Evolutionary conservation across 78 protist genomes (phyloP).

Genomic region (Paratrimastix pyriformis): DNA sequence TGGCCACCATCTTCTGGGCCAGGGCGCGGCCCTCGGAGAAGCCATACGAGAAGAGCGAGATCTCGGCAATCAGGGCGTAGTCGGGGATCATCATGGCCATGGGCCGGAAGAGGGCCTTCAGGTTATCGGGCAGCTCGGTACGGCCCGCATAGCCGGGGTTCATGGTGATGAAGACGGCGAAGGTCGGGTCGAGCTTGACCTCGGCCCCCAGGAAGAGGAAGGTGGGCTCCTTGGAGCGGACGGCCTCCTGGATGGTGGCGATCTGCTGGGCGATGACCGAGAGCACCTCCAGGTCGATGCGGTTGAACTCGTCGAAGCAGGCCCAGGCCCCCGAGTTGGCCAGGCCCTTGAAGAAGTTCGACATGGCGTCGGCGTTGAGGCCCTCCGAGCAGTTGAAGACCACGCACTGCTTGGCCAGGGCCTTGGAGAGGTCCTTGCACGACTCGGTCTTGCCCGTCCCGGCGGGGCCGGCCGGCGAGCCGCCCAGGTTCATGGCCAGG

Average conservation of each 20-base stretch:
- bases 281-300: constrained; percentile 61
- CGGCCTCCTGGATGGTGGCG: constrained; percentile 28
- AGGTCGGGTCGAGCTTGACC: constrained; percentile 36
- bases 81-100: constrained; percentile 67
- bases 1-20: constrained; percentile 55
- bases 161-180: constrained; percentile 74
- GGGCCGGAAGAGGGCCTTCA: constrained; percentile 60
- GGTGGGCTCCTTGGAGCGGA: neutral
- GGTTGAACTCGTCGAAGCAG: constrained; percentile 66
- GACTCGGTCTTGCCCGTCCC: constrained; percentile 80
- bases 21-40: constrained; percentile 42
- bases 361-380: constrained; percentile 39
- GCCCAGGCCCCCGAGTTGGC: constrained; percentile 49
- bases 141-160: constrained; percentile 76
- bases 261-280: constrained; percentile 60
- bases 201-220: constrained; percentile 49
- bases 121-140: constrained; percentile 68
- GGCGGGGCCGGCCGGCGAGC: constrained; percentile 47
- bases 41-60: constrained; percentile 56
- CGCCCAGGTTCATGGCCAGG: constrained; percentile 56
- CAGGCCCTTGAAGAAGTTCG: constrained; percentile 58
- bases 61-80: constrained; percentile 60
- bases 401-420: constrained; percentile 64
- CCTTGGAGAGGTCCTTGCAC: constrained; percentile 63
- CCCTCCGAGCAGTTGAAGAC: constrained; percentile 77